Conservation (phyloP, 2,329 filamentous ascomycete genomes). For the Sclerotinia borealis region DNA sequence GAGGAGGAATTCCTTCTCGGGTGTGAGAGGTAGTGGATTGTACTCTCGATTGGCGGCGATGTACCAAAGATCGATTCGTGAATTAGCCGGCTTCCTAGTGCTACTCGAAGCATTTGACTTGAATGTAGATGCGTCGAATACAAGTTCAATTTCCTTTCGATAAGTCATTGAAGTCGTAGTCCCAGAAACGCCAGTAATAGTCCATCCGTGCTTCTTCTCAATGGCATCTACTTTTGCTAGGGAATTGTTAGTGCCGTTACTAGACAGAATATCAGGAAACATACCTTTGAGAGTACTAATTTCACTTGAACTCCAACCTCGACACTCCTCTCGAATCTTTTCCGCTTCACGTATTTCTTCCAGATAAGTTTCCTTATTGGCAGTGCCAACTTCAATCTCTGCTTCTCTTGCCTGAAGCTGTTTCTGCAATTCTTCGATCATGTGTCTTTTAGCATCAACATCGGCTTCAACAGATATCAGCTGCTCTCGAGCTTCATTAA, state of each 20-base stretch:
- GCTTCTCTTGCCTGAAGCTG: slow-evolving; percentile 63
- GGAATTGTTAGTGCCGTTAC: slow-evolving; percentile 34
- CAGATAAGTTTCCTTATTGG: slow-evolving; percentile 62
- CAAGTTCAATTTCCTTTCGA: slow-evolving; percentile 63
- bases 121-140: slow-evolving; percentile 63
- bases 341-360: slow-evolving; percentile 78
- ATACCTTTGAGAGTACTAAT: slow-evolving; percentile 72
- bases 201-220: slow-evolving; percentile 65
- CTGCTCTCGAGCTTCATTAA: slow-evolving; percentile 65
- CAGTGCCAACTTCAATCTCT: slow-evolving; percentile 54
- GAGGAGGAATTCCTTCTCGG: slow-evolving; percentile 69
- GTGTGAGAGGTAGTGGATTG: slow-evolving; percentile 50
- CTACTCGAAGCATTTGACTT: slow-evolving; percentile 28
- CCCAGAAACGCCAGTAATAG: slow-evolving; percentile 57
- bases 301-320: slow-evolving; percentile 81
- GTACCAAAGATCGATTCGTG: slow-evolving; percentile 63
- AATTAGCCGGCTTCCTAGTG: slow-evolving; percentile 34
- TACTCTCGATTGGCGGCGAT: slow-evolving; percentile 52
- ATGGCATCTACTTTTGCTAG: slow-evolving; percentile 59
- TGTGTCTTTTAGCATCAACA: slow-evolving; percentile 61
- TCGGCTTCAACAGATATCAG: slow-evolving; percentile 60
- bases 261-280: slow-evolving; percentile 18
- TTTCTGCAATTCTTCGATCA: slow-evolving; percentile 59
- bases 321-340: slow-evolving; percentile 76
- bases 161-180: slow-evolving; percentile 69